Evolutionary conservation across 768 basidiomycete genomes (phyloP).

Genomic region (Floccularia luteovirens): DNA sequence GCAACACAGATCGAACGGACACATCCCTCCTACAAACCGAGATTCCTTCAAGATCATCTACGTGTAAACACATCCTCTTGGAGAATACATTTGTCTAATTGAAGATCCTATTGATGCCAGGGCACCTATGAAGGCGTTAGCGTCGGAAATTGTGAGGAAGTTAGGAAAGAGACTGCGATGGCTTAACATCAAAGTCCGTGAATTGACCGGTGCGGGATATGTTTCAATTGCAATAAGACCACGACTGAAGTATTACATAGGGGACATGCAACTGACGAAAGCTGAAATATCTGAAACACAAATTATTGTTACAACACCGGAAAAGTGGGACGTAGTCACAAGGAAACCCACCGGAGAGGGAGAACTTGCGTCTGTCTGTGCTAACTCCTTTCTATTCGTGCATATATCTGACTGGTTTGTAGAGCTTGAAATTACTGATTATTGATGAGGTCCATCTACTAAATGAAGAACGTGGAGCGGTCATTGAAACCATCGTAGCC

Average conservation of each 20-base stretch:
- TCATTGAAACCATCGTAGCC: conserved; percentile 97
- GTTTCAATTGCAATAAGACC: not conserved
- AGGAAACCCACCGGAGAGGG: conserved; percentile 96
- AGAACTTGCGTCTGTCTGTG: conserved; percentile 82
- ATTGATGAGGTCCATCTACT: conserved; percentile 97
- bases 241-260: conserved; percentile 21
- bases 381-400: not conserved
- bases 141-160: conserved; percentile 92
- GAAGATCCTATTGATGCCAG: conserved; percentile 25
- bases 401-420: not conserved
- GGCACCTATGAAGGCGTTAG: conserved; percentile 98
- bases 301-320: conserved; percentile 97
- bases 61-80: conserved; percentile 46
- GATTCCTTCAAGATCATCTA: conserved; percentile 94
- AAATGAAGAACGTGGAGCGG: conserved; percentile 96
- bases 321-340: conserved; percentile 99
- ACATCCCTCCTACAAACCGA: conserved; percentile 47
- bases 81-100: not conserved
- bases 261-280: conserved; percentile 97
- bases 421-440: conserved; percentile 92
- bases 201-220: conserved; percentile 67
- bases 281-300: conserved; percentile 92
- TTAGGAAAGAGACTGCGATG: conserved; percentile 84
- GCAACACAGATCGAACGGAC: conserved; percentile 44
- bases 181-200: conserved; percentile 80